phyloP scores from a whole-genome alignment of 331 rosid genomes.

The Rhamnella rubrinervis region DNA sequence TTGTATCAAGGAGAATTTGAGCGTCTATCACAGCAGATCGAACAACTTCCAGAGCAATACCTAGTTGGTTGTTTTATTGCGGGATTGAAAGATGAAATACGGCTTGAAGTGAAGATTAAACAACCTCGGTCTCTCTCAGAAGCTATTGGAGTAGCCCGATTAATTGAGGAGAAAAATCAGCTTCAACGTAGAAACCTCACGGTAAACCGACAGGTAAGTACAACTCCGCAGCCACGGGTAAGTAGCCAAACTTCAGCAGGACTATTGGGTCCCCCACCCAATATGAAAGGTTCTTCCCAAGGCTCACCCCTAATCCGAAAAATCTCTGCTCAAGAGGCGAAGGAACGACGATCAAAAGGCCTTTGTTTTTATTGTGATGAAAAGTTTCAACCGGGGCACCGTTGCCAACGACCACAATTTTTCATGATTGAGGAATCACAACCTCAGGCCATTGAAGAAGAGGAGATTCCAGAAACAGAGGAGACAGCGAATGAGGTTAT shows the following conservation, averaged over 20 bases:
- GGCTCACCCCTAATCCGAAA: not conserved
- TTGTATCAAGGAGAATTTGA: constrained; percentile 2
- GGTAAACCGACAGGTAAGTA: no score
- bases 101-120: not conserved
- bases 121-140: not conserved
- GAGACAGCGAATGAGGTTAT: not conserved
- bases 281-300: not conserved
- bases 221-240: no score
- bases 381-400: not conserved
- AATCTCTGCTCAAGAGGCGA: not conserved
- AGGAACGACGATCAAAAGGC: not conserved
- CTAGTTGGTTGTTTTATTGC: not conserved
- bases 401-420: constrained; percentile 1
- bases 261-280: not conserved
- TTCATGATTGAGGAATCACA: constrained; percentile 8
- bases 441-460: not conserved
- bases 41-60: no score
- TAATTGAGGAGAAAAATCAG: not conserved
- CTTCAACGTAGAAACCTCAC: not conserved
- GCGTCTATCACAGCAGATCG: no score
- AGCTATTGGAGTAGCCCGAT: not conserved
- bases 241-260: not conserved
- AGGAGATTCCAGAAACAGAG: not conserved
- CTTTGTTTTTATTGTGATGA: not conserved
- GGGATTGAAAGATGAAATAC: not conserved